These are phyloP conservation scores for Aspergillus novoparasiticus DNA, from an alignment of 2,329 filamentous ascomycete species.

Conservation along the genomic window DNA sequence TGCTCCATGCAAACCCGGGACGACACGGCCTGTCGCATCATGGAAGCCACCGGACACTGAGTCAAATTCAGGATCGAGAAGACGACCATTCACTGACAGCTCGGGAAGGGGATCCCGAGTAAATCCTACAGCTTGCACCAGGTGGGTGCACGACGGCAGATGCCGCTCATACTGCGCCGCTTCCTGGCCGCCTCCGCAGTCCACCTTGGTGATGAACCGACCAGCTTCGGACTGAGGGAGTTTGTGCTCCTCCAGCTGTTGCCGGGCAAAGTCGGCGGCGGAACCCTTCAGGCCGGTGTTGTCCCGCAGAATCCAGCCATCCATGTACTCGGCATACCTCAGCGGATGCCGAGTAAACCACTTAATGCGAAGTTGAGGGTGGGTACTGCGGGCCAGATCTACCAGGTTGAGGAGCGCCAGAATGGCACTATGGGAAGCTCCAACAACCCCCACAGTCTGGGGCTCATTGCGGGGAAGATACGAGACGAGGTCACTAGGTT, in stretches of 20 bases:
- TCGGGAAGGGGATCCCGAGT: slow-evolving; percentile 53
- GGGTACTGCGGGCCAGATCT: slow-evolving; percentile 54
- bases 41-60: slow-evolving; percentile 50
- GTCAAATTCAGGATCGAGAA: slow-evolving; percentile 32
- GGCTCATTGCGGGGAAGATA: slow-evolving; percentile 40
- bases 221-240: slow-evolving; percentile 51
- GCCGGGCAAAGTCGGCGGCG: slow-evolving; percentile 61
- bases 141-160: slow-evolving; percentile 54
- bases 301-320: slow-evolving; percentile 66
- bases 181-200: slow-evolving; percentile 48
- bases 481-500: slow-evolving; percentile 52
- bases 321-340: slow-evolving; percentile 63
- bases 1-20: slow-evolving; percentile 61
- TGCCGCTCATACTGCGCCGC: slow-evolving; percentile 48
- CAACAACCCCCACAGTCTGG: slow-evolving; percentile 58
- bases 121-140: slow-evolving; percentile 65
- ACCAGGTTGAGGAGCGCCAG: slow-evolving; percentile 64
- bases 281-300: slow-evolving; percentile 67
- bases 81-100: slow-evolving; percentile 41
- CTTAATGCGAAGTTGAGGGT: slow-evolving; percentile 58
- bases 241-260: slow-evolving; percentile 58
- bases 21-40: slow-evolving; percentile 43
- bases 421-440: slow-evolving; percentile 65
- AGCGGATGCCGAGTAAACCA: slow-evolving; percentile 66
- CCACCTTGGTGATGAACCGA: slow-evolving; percentile 51